These are phyloP conservation scores for Cercospora zeae-maydis DNA, from an alignment of 2,329 filamentous ascomycete genomes.

Conservation along the genomic window DNA sequence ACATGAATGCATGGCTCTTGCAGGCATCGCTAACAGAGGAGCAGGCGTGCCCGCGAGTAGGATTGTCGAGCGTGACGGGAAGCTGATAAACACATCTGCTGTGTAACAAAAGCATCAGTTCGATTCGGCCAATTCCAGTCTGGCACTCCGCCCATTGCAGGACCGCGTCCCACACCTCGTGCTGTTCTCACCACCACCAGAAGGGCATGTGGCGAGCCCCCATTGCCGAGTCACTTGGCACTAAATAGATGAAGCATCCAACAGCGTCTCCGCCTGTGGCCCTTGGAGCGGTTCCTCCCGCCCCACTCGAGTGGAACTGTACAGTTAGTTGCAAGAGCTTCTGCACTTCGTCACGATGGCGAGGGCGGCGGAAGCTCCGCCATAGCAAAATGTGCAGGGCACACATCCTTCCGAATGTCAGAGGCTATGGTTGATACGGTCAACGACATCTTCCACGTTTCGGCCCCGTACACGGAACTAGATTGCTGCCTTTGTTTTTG, in stretches of 20 bases:
- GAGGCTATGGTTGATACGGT: neutral
- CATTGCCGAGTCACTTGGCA: neutral
- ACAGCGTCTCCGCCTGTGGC: neutral
- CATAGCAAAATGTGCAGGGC: neutral
- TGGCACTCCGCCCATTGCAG: too few species aligned
- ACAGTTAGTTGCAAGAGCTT: neutral
- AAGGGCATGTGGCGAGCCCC: neutral
- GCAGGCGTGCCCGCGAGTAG: neutral
- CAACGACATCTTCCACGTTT: neutral
- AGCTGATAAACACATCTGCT: neutral
- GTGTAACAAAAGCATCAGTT: neutral
- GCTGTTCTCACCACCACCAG: neutral
- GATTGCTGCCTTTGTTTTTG: neutral
- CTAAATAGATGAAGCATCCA: neutral
- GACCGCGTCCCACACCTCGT: too few species aligned
- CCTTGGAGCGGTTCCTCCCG: neutral
- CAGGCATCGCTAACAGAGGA: neutral
- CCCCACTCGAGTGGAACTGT: neutral
- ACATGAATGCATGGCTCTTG: neutral
- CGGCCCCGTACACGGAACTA: neutral
- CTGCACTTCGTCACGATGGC: neutral
- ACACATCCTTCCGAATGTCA: neutral
- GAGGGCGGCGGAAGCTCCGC: neutral
- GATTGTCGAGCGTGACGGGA: neutral
- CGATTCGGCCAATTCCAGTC: neutral